phyloP scores from a whole-genome alignment of 176 grass and related monocot genomes.

The Stipa capillata region DNA sequence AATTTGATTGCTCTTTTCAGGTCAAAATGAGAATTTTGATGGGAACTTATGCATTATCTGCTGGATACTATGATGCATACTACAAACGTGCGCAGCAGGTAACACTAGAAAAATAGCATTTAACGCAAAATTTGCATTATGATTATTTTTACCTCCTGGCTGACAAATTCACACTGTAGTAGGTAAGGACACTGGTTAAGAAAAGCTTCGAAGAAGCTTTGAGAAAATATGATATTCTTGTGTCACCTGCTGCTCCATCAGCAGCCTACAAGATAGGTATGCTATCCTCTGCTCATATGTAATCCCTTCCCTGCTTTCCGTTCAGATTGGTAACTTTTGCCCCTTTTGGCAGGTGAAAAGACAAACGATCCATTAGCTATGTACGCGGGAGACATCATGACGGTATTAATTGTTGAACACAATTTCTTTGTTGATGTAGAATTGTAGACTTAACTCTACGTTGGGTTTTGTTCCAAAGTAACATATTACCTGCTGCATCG shows the following conservation, averaged over 20 bases:
- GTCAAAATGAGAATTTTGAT: constrained; percentile 99
- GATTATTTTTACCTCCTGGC: background rate
- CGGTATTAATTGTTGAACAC: constrained; percentile 38
- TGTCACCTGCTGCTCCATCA: constrained; percentile 91
- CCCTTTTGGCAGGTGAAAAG: constrained; percentile 79
- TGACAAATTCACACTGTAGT: constrained; percentile 27
- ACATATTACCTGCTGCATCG: background rate
- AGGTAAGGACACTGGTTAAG: constrained; percentile 93
- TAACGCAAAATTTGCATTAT: background rate
- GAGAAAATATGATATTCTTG: constrained; percentile 61
- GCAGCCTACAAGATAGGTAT: constrained; percentile 93
- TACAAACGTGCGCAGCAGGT: constrained; percentile 96
- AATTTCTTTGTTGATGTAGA: background rate
- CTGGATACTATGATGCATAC: constrained; percentile 94
- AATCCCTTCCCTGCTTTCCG: background rate
- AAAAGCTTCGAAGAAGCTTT: constrained; percentile 90
- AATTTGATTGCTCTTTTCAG: constrained; percentile 36
- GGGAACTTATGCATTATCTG: constrained; percentile 95
- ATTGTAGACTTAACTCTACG: background rate
- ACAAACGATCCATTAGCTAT: constrained; percentile 89
- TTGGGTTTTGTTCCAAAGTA: background rate
- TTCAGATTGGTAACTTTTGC: background rate
- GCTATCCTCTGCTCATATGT: background rate
- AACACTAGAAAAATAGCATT: constrained; percentile 19
- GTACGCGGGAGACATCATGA: constrained; percentile 97